Evolutionary conservation across 805 yeast species (phyloP), one percentile per base, ranked within the genome.

Genomic region (Candida odintsovae): DNA sequence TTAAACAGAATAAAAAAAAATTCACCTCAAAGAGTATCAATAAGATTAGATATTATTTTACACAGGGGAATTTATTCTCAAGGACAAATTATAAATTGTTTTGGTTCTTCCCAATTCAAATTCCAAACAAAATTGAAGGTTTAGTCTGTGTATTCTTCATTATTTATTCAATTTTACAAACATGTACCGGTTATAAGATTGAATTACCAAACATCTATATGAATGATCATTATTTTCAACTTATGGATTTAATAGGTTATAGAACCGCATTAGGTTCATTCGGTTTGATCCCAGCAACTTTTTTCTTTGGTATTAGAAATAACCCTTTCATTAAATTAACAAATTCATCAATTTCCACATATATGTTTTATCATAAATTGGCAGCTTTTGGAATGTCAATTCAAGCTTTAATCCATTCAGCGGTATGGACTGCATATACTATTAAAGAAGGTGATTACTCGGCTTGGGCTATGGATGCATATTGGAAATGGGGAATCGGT

Each of bases 261-360:
- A 70, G 87, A 62, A 65, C 77, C 6, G 83, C 76, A 41, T 46
- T 78, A 18, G 64, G 77, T 62, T 63, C 76, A 2, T 62, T 77
- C 35, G 77, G 76, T 44, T 48, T 80, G 42, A 70, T 82, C 47
- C 92, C 94, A 0, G 59, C 75, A 7, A 60, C 80, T 16, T 75
- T 78, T 49, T 64, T 84, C 46, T 82, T 86, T 62, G 87, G 88
- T 6, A 83, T 84, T 26, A 70, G 94, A 56, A 87, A 86, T 62
- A 86, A 84, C 57, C 78, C 87, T 19, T 68, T 86, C 57, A 74
- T 77, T 50, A 68, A 66, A 58, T 45, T 82, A 6, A 75, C 90
- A 1, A 88, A 90, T 3, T 72, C 86, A 70, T 63, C 80, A 0
- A 28, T 55, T 13, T 66, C 80, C 13, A 72, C 83, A 1, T 85